These are phyloP conservation scores for Hypoxylon subgilvum DNA, from an alignment of 495 filamentous ascomycete species.

Conservation along the genomic window DNA sequence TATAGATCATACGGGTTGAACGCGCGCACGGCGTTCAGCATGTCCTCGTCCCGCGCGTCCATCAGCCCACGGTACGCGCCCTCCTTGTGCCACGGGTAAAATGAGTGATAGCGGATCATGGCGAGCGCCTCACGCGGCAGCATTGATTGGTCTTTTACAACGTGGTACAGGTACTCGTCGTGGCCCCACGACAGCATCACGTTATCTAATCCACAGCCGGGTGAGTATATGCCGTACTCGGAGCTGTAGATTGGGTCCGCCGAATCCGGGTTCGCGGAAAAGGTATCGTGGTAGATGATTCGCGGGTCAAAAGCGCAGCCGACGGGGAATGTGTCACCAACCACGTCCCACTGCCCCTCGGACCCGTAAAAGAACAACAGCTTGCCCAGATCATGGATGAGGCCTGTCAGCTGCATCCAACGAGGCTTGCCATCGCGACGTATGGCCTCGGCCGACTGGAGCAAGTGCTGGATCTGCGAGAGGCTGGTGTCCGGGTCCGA, in stretches of 20 bases:
- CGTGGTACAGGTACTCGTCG: slow-evolving; percentile 88
- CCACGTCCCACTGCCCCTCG: slow-evolving; percentile 88
- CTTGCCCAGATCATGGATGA: slow-evolving; percentile 92
- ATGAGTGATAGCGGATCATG: slow-evolving; percentile 89
- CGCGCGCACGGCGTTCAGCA: slow-evolving; percentile 79
- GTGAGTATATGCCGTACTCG: slow-evolving; percentile 76
- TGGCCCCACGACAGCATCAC: slow-evolving; percentile 92
- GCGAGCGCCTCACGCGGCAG: slow-evolving; percentile 81
- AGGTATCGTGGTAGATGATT: slow-evolving; percentile 81
- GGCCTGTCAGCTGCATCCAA: slow-evolving; percentile 88
- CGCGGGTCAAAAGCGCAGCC: slow-evolving; percentile 75
- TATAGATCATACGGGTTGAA: slow-evolving; percentile 94
- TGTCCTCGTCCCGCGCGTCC: slow-evolving; percentile 76
- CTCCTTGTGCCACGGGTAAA: slow-evolving; percentile 87
- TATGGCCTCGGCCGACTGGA: slow-evolving; percentile 87
- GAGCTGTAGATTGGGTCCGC: slow-evolving; percentile 70
- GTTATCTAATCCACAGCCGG: slow-evolving; percentile 78
- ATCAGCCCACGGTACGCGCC: slow-evolving; percentile 81
- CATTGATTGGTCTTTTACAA: slow-evolving; percentile 76
- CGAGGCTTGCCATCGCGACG: slow-evolving; percentile 85
- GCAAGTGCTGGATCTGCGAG: slow-evolving; percentile 83
- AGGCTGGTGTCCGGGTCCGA: slow-evolving; percentile 84
- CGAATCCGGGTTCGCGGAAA: slow-evolving; percentile 72
- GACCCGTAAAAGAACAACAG: slow-evolving; percentile 83
- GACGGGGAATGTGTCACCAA: slow-evolving; percentile 92